A percentile compares a stretch with the other conserved stretches of the same genome.
phyloP scores from a whole-genome alignment of 1,139 yeast genomes.

The Blastobotrys raffinosifermentans region DNA sequence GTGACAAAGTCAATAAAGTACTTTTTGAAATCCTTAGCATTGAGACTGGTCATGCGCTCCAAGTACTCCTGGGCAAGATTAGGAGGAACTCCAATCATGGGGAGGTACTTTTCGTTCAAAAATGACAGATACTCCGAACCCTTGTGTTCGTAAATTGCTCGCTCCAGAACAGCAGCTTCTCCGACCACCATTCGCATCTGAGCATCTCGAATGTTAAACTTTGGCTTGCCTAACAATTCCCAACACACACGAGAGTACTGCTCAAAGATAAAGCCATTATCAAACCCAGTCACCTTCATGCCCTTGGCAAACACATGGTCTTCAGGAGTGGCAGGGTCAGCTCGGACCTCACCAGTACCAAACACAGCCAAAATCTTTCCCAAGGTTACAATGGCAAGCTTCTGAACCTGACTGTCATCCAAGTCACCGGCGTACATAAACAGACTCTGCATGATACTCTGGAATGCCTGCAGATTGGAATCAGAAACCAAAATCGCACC shows the following conservation, averaged over 20 bases:
- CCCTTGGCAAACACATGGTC: constrained; percentile 48
- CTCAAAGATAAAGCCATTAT: constrained; percentile 55
- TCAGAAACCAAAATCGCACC: constrained; percentile 70
- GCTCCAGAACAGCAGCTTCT: constrained; percentile 69
- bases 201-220: constrained; percentile 68
- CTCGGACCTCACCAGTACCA: constrained; percentile 63
- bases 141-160: constrained; percentile 45
- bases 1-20: constrained; percentile 23
- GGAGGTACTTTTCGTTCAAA: constrained; percentile 25
- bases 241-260: constrained; percentile 64
- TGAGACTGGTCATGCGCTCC: constrained; percentile 20
- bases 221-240: constrained; percentile 72
- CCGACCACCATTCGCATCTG: constrained; percentile 67
- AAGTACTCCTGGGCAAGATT: constrained; percentile 25
- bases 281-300: constrained; percentile 62
- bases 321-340: constrained; percentile 31
- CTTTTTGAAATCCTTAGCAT: constrained; percentile 28
- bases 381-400: constrained; percentile 64
- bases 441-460: constrained; percentile 57
- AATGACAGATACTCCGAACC: constrained; percentile 28
- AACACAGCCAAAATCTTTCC: constrained; percentile 60
- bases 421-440: constrained; percentile 62
- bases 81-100: constrained; percentile 28
- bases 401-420: constrained; percentile 49
- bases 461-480: constrained; percentile 55